A percentile compares a stretch with the other conserved stretches of the same genome.
These are phyloP conservation scores for Boletus tomentosulus DNA, from an alignment of 768 basidiomycete genomes.

Conservation along the genomic window DNA sequence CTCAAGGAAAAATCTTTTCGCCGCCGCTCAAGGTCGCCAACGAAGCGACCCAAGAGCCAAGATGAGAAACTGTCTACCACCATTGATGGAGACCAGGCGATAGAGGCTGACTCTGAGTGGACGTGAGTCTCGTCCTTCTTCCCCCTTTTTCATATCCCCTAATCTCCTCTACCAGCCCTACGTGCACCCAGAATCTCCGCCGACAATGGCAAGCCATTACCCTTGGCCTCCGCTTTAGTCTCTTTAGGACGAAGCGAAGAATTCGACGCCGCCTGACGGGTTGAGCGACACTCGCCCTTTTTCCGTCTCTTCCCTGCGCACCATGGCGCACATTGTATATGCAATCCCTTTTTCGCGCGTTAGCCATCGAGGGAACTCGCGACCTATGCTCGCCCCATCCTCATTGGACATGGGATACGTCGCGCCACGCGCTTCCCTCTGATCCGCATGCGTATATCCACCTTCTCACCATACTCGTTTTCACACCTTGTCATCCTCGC, in stretches of 20 bases:
- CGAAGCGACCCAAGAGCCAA: slow-evolving; percentile 10
- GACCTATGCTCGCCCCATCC: slow-evolving; percentile 18
- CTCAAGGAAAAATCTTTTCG: slow-evolving; percentile 26
- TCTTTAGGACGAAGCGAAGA: slow-evolving; percentile 50
- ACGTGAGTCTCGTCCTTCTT: slow-evolving; percentile 25
- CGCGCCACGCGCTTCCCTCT: slow-evolving; percentile 22
- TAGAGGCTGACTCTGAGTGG: slow-evolving; percentile 26
- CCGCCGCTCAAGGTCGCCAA: slow-evolving; percentile 18
- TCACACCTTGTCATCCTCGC: slow-evolving; percentile 3
- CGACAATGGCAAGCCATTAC: slow-evolving; percentile 60
- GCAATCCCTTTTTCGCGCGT: slow-evolving; percentile 21
- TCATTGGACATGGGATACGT: slow-evolving; percentile 18
- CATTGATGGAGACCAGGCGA: slow-evolving; percentile 6
- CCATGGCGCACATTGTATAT: slow-evolving; percentile 17
- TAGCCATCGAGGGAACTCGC: slow-evolving; percentile 22
- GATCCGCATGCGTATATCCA: slow-evolving; percentile 19
- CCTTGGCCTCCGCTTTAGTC: slow-evolving; percentile 51
- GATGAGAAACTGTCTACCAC: slow-evolving; percentile 16
- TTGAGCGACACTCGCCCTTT: slow-evolving; percentile 9
- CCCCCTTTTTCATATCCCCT: neutral
- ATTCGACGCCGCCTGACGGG: slow-evolving; percentile 28
- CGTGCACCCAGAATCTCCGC: slow-evolving; percentile 49
- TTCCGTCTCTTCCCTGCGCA: slow-evolving; percentile 11
- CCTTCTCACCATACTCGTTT: slow-evolving; percentile 14
- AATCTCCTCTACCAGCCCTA: slow-evolving; percentile 40